Base-by-base conservation (phyloP, 2,329 filamentous ascomycete genomes). In the Helotiales sp. region DNA sequence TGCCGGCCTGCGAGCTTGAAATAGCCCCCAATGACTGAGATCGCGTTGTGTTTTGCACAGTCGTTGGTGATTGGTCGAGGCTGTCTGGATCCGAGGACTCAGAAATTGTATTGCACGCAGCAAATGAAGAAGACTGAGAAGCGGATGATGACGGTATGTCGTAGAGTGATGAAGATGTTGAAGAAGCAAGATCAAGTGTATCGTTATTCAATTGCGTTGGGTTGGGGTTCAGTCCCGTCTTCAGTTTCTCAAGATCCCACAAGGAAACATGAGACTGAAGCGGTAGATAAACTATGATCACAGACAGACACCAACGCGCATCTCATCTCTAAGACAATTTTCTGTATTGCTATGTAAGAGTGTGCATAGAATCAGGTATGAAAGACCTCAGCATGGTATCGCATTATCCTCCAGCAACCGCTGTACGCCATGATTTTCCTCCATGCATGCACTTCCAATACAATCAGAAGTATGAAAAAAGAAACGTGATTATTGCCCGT, bases 311-410 rank as follows among this genome's bases (percentile, higher is more conserved):
- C n/a, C n/a, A n/a, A n/a, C n/a, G n/a, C 4, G 17, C 3, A 27
- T 15, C 46, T 34, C 24, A 27, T 29, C 17, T 47, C n/a, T 47
- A 6, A 27, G 13, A 15, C 12, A 24, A 47, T 15, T 29, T 31
- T 31, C 29, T 29, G 25, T 31, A 47, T 58, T 27, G 42, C 49
- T 13, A n/a, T n/a, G n/a, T n/a, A n/a, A n/a, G n/a, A n/a, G n/a
- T 58, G 51, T 33, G 56, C 44, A 47, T 13, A 46, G 36, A 13
- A 36, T 58, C 34, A 38, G 47, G 34, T 52, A 58, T 51, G 29
- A 42, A n/a, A 9, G 33, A 51, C 8, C 29, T 38, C 25, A 44
- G 46, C 33, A 29, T 25, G 33, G 56, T 58, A 48, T 48, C 27
- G 8, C 24, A 22, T n/a, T 30, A 31, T 48, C 42, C 24, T 47